Conservation (phyloP, 495 filamentous ascomycete species). For the Xylaria sp. region DNA sequence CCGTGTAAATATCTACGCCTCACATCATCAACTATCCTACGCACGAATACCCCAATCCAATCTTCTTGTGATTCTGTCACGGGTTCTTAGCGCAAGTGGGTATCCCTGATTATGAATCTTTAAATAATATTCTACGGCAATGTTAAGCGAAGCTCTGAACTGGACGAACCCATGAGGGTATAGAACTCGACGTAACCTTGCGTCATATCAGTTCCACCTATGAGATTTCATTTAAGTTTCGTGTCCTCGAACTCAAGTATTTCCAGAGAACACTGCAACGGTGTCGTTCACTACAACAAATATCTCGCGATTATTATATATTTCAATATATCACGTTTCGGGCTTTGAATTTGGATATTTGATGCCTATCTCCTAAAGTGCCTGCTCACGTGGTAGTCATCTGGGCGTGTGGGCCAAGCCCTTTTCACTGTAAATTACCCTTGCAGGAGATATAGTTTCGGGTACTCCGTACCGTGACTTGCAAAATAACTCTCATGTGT, state of each 20-base stretch:
- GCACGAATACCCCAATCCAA: too few relatives aligned
- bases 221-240: background rate
- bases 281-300: background rate
- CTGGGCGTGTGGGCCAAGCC: background rate
- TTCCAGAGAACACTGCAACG: background rate
- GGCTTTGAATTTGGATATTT: too few relatives aligned
- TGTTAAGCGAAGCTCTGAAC: too few relatives aligned
- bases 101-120: too few relatives aligned
- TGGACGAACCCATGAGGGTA: too few relatives aligned
- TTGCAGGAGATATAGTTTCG: background rate
- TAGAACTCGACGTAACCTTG: too few relatives aligned
- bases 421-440: background rate
- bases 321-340: background rate
- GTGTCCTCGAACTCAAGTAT: background rate
- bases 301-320: background rate
- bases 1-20: too few relatives aligned
- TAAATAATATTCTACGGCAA: too few relatives aligned
- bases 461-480: background rate
- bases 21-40: too few relatives aligned
- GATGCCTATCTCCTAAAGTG: too few relatives aligned
- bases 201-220: background rate
- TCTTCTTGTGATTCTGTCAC: too few relatives aligned
- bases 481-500: background rate
- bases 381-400: background rate
- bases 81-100: too few relatives aligned